phyloP scores from a whole-genome alignment of 805 yeast genomes.

The Yarrowia sp. region DNA sequence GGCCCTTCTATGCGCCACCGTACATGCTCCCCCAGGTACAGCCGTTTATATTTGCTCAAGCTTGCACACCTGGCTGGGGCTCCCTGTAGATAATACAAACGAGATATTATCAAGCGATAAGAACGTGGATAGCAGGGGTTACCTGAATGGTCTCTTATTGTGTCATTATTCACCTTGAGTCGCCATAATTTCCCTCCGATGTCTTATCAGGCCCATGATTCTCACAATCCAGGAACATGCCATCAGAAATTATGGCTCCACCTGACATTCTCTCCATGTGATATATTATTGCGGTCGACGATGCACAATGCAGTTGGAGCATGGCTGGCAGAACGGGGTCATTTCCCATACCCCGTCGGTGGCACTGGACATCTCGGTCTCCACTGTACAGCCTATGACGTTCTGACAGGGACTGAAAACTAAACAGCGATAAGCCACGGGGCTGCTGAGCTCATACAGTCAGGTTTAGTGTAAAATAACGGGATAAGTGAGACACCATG shows the following conservation, averaged over 20 bases:
- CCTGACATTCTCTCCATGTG: background rate
- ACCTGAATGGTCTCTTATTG: too few relatives aligned
- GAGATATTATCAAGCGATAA: too few relatives aligned
- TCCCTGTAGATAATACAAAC: too few relatives aligned
- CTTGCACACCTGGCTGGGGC: too few relatives aligned
- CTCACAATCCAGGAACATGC: too few relatives aligned
- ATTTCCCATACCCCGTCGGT: background rate
- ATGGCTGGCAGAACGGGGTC: background rate
- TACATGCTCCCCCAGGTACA: background rate
- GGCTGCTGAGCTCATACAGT: background rate
- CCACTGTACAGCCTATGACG: constrained; percentile 13
- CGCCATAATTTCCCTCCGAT: too few relatives aligned
- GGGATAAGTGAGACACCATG: background rate
- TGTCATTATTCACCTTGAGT: too few relatives aligned
- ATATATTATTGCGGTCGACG: background rate
- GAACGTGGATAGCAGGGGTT: too few relatives aligned
- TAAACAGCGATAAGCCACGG: background rate
- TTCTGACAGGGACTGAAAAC: background rate
- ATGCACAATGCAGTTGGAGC: constrained; percentile 5
- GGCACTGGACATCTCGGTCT: background rate
- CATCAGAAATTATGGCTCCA: background rate
- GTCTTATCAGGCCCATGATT: too few relatives aligned
- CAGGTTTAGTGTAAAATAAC: background rate
- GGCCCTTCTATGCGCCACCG: constrained; percentile 1
- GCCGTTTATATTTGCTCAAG: too few relatives aligned